Conservation (phyloP, 768 basidiomycete species). For the Bullera alba region DNA sequence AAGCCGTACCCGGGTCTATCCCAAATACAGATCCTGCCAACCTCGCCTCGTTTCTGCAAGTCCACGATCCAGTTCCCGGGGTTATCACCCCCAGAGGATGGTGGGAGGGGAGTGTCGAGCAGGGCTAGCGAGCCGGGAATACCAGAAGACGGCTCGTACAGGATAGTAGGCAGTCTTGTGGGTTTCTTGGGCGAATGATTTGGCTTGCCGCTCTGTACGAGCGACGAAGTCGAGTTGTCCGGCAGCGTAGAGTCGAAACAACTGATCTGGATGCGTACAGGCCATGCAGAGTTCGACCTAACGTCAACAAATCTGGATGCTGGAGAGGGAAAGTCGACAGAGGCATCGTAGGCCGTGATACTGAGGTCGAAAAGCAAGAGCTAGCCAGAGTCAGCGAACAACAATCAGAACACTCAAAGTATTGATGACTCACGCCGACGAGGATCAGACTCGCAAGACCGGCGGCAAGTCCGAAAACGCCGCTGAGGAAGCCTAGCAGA, state of each 20-base stretch:
- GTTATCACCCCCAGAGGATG: slow-evolving; percentile 17
- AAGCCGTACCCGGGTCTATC: slow-evolving; percentile 46
- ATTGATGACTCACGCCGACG: slow-evolving; percentile 28
- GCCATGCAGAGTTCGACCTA: slow-evolving; percentile 31
- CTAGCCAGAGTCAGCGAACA: slow-evolving; percentile 14
- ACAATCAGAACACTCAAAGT: background rate
- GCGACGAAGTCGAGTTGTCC: slow-evolving; percentile 3
- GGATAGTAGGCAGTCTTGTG: slow-evolving; percentile 30
- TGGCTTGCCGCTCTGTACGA: slow-evolving; percentile 9
- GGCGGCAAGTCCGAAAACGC: slow-evolving; percentile 34
- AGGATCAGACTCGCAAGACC: slow-evolving; percentile 36
- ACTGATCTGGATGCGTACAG: slow-evolving; percentile 35
- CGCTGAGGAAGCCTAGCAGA: slow-evolving; percentile 24
- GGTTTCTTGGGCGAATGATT: background rate
- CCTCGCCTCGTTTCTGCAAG: slow-evolving; percentile 32
- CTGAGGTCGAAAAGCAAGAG: slow-evolving; percentile 41
- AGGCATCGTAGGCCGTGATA: slow-evolving; percentile 39
- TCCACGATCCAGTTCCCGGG: slow-evolving; percentile 44
- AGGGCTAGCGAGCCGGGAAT: slow-evolving; percentile 41
- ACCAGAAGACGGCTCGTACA: slow-evolving; percentile 43
- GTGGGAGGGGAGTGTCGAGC: slow-evolving; percentile 28
- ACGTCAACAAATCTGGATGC: slow-evolving; percentile 19
- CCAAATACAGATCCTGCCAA: slow-evolving; percentile 43
- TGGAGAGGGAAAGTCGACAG: slow-evolving; percentile 22
- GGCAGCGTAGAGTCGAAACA: slow-evolving; percentile 40